Percentiles rank a stretch among this genome's conserved stretches.
phyloP scores from a whole-genome alignment of 257 asterid species.

The Linderniella brevidens region DNA sequence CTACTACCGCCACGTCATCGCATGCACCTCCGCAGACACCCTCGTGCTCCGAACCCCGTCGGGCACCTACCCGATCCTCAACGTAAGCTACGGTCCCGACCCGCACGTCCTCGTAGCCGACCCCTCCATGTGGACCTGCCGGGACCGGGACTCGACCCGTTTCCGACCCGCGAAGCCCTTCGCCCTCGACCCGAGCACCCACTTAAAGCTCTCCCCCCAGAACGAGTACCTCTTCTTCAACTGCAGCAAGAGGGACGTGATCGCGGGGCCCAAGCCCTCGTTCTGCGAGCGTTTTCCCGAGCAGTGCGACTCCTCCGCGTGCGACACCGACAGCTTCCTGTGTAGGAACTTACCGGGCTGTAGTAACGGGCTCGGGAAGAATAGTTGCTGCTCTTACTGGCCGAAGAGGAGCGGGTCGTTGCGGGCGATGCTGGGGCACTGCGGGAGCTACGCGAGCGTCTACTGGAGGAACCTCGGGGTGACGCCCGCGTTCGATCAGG shows the following conservation, averaged over 20 bases:
- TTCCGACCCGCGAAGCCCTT: constrained; percentile 69
- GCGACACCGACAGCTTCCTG: constrained; percentile 72
- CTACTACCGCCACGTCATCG: constrained; percentile 40
- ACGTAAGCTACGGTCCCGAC: constrained; percentile 56
- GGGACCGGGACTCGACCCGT: constrained; percentile 23
- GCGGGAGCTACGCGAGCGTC: constrained; percentile 48
- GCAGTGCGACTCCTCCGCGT: constrained; percentile 81
- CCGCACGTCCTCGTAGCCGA: constrained; percentile 65
- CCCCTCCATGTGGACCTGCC: constrained; percentile 74
- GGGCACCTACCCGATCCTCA: constrained; percentile 42
- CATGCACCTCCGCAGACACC: constrained; percentile 33
- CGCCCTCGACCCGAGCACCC: constrained; percentile 75
- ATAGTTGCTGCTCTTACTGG: constrained; percentile 73
- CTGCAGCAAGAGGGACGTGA: constrained; percentile 58
- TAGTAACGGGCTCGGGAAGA: constrained; percentile 14
- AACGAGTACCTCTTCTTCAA: constrained; percentile 87
- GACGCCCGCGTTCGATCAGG: constrained; percentile 45
- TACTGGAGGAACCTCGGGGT: constrained; percentile 70
- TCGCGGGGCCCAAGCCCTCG: constrained; percentile 50
- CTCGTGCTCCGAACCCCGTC: constrained; percentile 79
- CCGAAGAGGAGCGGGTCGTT: constrained; percentile 76
- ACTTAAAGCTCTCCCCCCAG: constrained; percentile 39
- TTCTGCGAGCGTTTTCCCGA: constrained; percentile 80
- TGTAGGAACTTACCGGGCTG: constrained; percentile 75
- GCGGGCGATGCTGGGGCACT: constrained; percentile 68